Conservation (phyloP, 1,284 basidiomycete genomes). For the Puccinia triticina region DNA sequence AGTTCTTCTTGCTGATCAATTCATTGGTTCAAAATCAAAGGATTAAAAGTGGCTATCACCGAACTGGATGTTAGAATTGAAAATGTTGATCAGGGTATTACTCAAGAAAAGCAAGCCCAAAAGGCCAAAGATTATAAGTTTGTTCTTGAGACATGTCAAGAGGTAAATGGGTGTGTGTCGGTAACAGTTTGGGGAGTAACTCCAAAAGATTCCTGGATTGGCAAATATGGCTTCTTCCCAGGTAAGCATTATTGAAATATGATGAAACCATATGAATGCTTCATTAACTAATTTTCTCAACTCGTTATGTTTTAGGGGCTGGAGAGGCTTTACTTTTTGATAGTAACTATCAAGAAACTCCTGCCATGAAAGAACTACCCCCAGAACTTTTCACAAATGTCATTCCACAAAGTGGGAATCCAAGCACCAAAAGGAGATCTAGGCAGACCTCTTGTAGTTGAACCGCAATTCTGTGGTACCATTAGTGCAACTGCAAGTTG, state of each 20-base stretch:
- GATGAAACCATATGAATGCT: not conserved
- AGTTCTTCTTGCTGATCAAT: not conserved
- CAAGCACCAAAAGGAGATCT: no score
- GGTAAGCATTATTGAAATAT: not conserved
- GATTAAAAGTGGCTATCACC: slow-evolving; percentile 29
- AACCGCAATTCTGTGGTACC: no score
- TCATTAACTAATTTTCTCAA: not conserved
- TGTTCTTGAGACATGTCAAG: not conserved
- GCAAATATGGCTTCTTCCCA: not conserved
- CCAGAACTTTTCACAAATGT: no score
- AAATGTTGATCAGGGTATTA: not conserved
- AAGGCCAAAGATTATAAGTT: not conserved
- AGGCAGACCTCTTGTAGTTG: no score
- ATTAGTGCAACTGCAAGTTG: no score
- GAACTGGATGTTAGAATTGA: slow-evolving; percentile 37
- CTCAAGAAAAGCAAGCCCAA: not conserved
- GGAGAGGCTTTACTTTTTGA: not conserved
- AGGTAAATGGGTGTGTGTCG: slow-evolving; percentile 10
- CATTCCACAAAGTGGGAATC: no score
- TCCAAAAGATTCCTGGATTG: slow-evolving; percentile 27
- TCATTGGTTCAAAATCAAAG: not conserved
- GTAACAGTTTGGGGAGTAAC: slow-evolving; percentile 20
- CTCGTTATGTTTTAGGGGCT: not conserved
- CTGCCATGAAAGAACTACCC: not conserved
- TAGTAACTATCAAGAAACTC: not conserved